phyloP scores from a whole-genome alignment of 441 rosid species.

The Macaranga tanarius region DNA sequence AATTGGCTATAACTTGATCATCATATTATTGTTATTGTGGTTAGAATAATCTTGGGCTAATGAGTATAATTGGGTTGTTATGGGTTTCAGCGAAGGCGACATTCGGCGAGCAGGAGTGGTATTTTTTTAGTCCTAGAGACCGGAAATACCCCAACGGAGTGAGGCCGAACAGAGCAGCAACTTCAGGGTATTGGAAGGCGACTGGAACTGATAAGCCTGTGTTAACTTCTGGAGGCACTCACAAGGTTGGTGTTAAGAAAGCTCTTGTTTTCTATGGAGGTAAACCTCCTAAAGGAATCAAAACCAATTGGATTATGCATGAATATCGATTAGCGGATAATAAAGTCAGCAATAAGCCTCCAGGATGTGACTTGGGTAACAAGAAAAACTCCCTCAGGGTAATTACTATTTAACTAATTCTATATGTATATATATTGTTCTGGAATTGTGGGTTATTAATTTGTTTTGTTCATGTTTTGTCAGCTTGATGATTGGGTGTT shows the following conservation, averaged over 20 bases:
- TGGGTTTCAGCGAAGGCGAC: constrained; percentile 67
- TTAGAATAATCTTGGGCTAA: not conserved
- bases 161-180: constrained; percentile 92
- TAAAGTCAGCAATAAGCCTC: constrained; percentile 58
- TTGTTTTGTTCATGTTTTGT: not conserved
- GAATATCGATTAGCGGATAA: constrained; percentile 72
- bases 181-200: constrained; percentile 98
- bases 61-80: not conserved
- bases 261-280: constrained; percentile 94
- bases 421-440: not conserved
- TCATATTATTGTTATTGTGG: not conserved
- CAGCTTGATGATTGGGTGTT: constrained; percentile 93
- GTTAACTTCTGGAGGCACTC: constrained; percentile 52
- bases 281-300: constrained; percentile 86
- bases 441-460: not conserved
- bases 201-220: constrained; percentile 94
- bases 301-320: constrained; percentile 98
- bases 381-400: constrained; percentile 83
- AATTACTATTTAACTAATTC: constrained; percentile 15
- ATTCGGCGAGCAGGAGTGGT: constrained; percentile 95
- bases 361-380: constrained; percentile 43
- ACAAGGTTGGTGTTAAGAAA: constrained; percentile 88
- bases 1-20: not conserved
- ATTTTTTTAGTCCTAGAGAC: constrained; percentile 89
- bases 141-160: constrained; percentile 93